A percentile compares a stretch with the other conserved stretches of the same genome.
Conservation (phyloP, 176 grass and related monocot species). For the Pontederia paniculata region DNA sequence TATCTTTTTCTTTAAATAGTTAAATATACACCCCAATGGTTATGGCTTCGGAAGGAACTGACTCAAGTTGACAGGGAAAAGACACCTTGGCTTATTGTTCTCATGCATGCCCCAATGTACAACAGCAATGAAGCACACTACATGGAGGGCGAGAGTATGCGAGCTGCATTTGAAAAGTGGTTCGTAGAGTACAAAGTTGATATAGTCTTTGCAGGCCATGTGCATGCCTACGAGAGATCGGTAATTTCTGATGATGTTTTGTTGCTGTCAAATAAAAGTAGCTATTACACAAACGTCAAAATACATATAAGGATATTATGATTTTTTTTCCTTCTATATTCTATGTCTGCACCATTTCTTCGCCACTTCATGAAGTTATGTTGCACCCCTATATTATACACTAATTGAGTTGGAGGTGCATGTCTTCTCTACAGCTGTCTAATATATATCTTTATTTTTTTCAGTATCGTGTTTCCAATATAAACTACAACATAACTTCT, state of each 20-base stretch:
- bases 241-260: conserved; percentile 34
- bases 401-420: too few species aligned
- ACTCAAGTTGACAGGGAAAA: conserved; percentile 77
- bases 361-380: too few species aligned
- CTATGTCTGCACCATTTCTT: too few species aligned
- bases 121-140: conserved; percentile 82
- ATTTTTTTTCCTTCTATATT: too few species aligned
- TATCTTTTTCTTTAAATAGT: conserved; percentile 30
- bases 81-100: conserved; percentile 96
- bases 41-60: conserved; percentile 61
- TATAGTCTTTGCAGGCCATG: conserved; percentile 81
- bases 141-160: conserved; percentile 94
- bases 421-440: neutral
- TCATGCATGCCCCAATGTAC: conserved; percentile 90
- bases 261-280: neutral
- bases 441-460: conserved; percentile 15
- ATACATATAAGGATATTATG: too few species aligned
- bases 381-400: too few species aligned
- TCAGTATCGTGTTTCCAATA: conserved; percentile 89
- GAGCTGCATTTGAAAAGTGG: conserved; percentile 71
- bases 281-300: too few species aligned
- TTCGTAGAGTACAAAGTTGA: conserved; percentile 92
- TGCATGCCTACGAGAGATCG: conserved; percentile 95
- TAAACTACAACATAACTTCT: conserved; percentile 89
- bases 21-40: conserved; percentile 92